These are phyloP conservation scores for Globisporangium nagaii DNA, from an alignment of 352 stramenopile genomes.

Conservation along the genomic window DNA sequence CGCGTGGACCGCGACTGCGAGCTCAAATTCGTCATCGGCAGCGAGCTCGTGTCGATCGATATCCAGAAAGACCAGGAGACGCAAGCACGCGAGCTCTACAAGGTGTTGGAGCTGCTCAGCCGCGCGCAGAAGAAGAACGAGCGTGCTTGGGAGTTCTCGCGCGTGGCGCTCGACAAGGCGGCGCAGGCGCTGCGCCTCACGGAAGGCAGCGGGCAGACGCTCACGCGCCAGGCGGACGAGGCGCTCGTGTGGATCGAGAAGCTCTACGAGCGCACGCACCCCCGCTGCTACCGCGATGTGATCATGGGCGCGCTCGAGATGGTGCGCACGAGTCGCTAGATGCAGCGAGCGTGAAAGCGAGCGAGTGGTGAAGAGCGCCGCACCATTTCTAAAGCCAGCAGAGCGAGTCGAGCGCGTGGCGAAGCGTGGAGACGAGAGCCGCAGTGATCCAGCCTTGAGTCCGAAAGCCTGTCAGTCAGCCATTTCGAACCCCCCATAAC, in stretches of 20 bases:
- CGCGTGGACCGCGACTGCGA: constrained; percentile 16
- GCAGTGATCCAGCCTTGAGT: too few species aligned
- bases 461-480: too few species aligned
- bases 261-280: constrained; percentile 40
- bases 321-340: constrained; percentile 28
- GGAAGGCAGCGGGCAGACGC: constrained; percentile 32
- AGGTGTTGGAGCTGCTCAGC: constrained; percentile 43
- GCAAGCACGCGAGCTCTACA: constrained; percentile 35
- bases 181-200: constrained; percentile 34
- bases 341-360: constrained; percentile 10
- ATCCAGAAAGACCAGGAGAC: constrained; percentile 33
- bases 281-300: constrained; percentile 49
- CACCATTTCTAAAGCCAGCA: background rate
- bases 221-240: constrained; percentile 38
- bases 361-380: too few species aligned
- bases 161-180: constrained; percentile 32
- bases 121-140: constrained; percentile 36
- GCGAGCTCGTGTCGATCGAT: constrained; percentile 38
- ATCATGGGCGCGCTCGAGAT: constrained; percentile 38
- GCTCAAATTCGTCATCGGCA: constrained; percentile 48
- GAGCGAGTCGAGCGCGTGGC: background rate
- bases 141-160: constrained; percentile 41
- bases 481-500: too few species aligned
- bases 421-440: too few species aligned
- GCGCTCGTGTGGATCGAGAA: constrained; percentile 37